A percentile compares a stretch with the other conserved stretches of the same genome.
phyloP scores from a whole-genome alignment of 2,329 filamentous ascomycete species.

The Fusarium verrucosum region DNA sequence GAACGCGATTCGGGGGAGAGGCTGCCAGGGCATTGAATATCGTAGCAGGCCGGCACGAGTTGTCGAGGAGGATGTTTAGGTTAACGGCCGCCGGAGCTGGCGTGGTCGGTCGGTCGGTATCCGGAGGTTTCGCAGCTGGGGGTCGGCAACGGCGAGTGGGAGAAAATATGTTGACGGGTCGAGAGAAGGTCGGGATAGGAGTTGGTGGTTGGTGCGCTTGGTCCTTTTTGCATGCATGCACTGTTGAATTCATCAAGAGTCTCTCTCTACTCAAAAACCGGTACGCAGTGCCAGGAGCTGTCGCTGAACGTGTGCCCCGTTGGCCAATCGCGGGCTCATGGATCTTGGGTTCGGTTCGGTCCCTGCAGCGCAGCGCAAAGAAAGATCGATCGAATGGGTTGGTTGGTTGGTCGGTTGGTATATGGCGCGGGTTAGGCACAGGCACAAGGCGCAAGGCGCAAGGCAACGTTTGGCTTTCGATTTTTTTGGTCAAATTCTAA shows the following conservation, averaged over 20 bases:
- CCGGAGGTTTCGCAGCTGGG: slow-evolving; percentile 36
- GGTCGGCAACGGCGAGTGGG: slow-evolving; percentile 32
- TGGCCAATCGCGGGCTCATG: slow-evolving; percentile 43
- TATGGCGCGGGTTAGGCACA: neutral
- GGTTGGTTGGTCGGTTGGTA: too few relatives aligned
- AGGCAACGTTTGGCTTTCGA: slow-evolving; percentile 3
- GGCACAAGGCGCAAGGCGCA: neutral
- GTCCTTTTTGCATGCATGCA: slow-evolving; percentile 31
- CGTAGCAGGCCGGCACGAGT: slow-evolving; percentile 31
- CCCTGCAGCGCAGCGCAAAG: slow-evolving; percentile 20
- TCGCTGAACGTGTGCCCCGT: slow-evolving; percentile 37
- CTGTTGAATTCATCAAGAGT: slow-evolving; percentile 46
- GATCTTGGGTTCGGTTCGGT: slow-evolving; percentile 25
- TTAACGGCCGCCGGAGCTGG: slow-evolving; percentile 28
- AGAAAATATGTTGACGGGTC: slow-evolving; percentile 9
- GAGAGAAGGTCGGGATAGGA: slow-evolving; percentile 11
- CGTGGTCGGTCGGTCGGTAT: slow-evolving; percentile 25
- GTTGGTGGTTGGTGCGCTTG: slow-evolving; percentile 6
- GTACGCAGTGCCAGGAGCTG: slow-evolving; percentile 37
- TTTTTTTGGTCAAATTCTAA: slow-evolving; percentile 4
- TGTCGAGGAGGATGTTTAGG: slow-evolving; percentile 28
- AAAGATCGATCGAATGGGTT: too few relatives aligned
- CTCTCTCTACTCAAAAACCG: slow-evolving; percentile 28
- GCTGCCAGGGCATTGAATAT: slow-evolving; percentile 89
- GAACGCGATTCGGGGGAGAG: slow-evolving; percentile 95